Evolutionary conservation across 305 asterid genomes (phyloP).

Genomic region (Nicotiana rustica): DNA sequence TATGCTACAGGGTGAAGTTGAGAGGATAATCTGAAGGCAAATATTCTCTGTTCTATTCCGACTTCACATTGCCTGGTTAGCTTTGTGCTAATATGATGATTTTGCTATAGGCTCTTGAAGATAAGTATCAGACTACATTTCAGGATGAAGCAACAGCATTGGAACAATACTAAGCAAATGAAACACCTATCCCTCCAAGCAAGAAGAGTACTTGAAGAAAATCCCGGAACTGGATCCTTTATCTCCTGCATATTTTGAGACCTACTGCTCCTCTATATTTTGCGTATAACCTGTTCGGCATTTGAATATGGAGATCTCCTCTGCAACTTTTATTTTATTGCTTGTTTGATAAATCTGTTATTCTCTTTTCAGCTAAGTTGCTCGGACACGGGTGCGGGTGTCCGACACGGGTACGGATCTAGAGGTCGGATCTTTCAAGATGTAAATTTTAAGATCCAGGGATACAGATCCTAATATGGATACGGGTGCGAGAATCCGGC

Average conservation of each 20-base stretch:
- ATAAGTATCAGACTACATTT: background rate
- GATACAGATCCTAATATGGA: too few species aligned
- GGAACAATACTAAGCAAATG: slow-evolving; percentile 82
- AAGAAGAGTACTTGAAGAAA: slow-evolving; percentile 94
- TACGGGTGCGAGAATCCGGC: too few species aligned
- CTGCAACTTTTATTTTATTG: background rate
- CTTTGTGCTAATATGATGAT: background rate
- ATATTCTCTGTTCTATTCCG: background rate
- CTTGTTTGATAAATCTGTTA: background rate
- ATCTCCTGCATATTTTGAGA: slow-evolving; percentile 88
- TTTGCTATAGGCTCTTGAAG: background rate
- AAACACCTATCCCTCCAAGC: slow-evolving; percentile 70
- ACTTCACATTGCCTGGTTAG: background rate
- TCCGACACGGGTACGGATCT: too few species aligned
- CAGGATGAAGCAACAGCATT: slow-evolving; percentile 38
- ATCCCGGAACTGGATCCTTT: slow-evolving; percentile 94
- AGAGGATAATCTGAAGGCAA: slow-evolving; percentile 76
- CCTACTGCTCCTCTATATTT: slow-evolving; percentile 54
- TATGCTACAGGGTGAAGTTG: slow-evolving; percentile 77
- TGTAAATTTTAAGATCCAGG: too few species aligned
- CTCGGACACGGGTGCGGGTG: too few species aligned
- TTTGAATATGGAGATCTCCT: background rate
- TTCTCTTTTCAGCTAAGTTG: too few species aligned
- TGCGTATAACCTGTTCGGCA: slow-evolving; percentile 33
- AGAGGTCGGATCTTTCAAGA: too few species aligned